phyloP scores from a whole-genome alignment of 805 yeast species.

The Candida verbasci region DNA sequence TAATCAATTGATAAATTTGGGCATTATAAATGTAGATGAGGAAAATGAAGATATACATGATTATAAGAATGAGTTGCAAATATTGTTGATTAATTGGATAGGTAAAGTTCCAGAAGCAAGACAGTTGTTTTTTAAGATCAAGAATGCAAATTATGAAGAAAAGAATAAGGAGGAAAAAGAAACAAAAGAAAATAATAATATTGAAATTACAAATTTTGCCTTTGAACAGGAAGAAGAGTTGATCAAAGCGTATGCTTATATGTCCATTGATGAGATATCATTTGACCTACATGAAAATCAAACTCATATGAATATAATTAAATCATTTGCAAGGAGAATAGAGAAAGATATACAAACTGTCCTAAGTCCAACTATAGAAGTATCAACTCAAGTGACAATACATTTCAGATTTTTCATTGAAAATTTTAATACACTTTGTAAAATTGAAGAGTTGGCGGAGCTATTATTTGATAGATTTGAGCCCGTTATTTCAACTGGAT shows the following conservation, averaged over 20 bases:
- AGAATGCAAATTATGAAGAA: slow-evolving; percentile 13
- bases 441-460: slow-evolving; percentile 26
- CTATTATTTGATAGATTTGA: slow-evolving; percentile 22
- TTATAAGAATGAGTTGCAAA: slow-evolving; percentile 55
- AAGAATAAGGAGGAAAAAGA: neutral
- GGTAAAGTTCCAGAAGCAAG: slow-evolving; percentile 61
- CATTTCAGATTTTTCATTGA: slow-evolving; percentile 24
- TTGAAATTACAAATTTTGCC: neutral
- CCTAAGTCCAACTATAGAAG: slow-evolving; percentile 1
- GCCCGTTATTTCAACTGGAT: slow-evolving; percentile 7
- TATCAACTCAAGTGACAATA: slow-evolving; percentile 10
- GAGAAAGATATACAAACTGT: slow-evolving; percentile 12
- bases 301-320: slow-evolving; percentile 11
- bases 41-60: slow-evolving; percentile 38
- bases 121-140: slow-evolving; percentile 43
- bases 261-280: slow-evolving; percentile 15
- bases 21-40: slow-evolving; percentile 40
- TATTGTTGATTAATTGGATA: slow-evolving; percentile 61
- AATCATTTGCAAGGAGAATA: slow-evolving; percentile 12
- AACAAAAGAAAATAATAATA: too few species aligned
- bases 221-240: slow-evolving; percentile 10
- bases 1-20: slow-evolving; percentile 43
- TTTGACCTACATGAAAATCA: slow-evolving; percentile 14
- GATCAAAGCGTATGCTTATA: slow-evolving; percentile 9
- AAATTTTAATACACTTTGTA: slow-evolving; percentile 28